Evolutionary conservation across 108 stramenopile species (phyloP), one percentile per base, ranked within the genome.

Genomic region (Conticribra guillardii): DNA sequence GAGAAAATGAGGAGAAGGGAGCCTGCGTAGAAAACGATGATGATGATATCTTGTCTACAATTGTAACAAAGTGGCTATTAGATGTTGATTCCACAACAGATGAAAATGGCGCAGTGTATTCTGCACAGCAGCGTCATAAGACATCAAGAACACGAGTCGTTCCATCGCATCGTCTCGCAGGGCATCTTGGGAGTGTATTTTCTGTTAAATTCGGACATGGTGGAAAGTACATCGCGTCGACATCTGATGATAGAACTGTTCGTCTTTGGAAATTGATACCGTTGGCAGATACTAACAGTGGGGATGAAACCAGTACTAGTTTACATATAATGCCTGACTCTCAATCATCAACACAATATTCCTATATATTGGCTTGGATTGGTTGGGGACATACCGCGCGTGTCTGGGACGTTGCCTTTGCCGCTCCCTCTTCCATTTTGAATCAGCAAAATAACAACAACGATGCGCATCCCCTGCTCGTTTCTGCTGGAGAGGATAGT

Each of bases 171-270:
- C 32, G 74, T 46, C 84, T 91, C 2, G 45, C 59, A 52, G 89
- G 87, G 3, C 89, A 91, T 49, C 82, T 80, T 44, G 89, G 89
- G 24, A 83, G 85, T 49, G 74, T 91, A 31, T 82, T 82, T 59
- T 71, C 80, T 22, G 78, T 87, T 21, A 59, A 63, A 50, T 86
- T 84, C 30, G 71, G 70, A 60, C 21, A 22, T 16, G 29, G 37
- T 45, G 86, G 62, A 21, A 58, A 52, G 46, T 71, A 60, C 19
- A 55, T 93, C 9, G 89, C 82, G 15, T 89, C 89, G 3, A 80
- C 85, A 7, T 87, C 87, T 18, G 89, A 93, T 64, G 92, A 93
- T 84, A 83, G 92, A 70, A 87, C 86, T 44, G 88, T 93, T 1
- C 72, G 92, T 34, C 70, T 84, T 14, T 93, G 91, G 91, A 48